A percentile compares a stretch with the other conserved stretches of the same genome.
These are phyloP conservation scores for Chaetomium fimeti DNA, from an alignment of 495 filamentous ascomycete genomes.

Conservation along the genomic window DNA sequence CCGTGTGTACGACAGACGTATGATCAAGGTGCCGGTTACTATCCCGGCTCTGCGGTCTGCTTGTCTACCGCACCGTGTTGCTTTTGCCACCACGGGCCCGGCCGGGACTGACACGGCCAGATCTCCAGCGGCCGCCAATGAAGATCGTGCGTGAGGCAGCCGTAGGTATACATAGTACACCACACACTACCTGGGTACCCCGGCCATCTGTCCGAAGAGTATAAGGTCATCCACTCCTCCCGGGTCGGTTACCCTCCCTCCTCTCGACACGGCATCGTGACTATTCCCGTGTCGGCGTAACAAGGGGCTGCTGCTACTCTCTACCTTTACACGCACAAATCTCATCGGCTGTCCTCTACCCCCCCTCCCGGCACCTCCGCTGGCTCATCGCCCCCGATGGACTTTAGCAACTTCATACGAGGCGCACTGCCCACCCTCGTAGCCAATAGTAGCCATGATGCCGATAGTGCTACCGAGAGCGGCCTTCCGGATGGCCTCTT, in stretches of 20 bases:
- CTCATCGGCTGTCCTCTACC: not conserved
- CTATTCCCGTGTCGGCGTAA: not conserved
- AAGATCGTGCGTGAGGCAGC: not conserved
- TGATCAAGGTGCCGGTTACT: not conserved
- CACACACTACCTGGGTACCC: not conserved
- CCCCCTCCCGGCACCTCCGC: not conserved
- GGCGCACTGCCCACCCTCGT: conserved; percentile 28
- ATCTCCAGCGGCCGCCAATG: not conserved
- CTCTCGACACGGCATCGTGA: conserved; percentile 3
- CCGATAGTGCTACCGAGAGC: conserved; percentile 17
- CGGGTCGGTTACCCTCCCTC: not conserved
- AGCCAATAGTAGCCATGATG: conserved; percentile 25
- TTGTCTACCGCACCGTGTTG: conserved; percentile 3
- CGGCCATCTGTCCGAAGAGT: not conserved
- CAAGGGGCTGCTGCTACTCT: not conserved
- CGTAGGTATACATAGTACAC: not conserved
- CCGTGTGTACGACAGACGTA: not conserved
- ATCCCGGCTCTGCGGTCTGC: conserved; percentile 3
- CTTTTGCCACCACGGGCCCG: not conserved
- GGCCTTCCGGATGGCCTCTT: conserved; percentile 26
- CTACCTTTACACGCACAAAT: not conserved
- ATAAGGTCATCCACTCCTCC: conserved; percentile 6
- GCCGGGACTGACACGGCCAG: not conserved
- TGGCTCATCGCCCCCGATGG: conserved; percentile 24
- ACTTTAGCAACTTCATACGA: conserved; percentile 28